A percentile compares a stretch with the other conserved stretches of the same genome.
Conservation (phyloP, 192 early-diverging fungal genomes). For the Linnemannia schmuckeri region DNA sequence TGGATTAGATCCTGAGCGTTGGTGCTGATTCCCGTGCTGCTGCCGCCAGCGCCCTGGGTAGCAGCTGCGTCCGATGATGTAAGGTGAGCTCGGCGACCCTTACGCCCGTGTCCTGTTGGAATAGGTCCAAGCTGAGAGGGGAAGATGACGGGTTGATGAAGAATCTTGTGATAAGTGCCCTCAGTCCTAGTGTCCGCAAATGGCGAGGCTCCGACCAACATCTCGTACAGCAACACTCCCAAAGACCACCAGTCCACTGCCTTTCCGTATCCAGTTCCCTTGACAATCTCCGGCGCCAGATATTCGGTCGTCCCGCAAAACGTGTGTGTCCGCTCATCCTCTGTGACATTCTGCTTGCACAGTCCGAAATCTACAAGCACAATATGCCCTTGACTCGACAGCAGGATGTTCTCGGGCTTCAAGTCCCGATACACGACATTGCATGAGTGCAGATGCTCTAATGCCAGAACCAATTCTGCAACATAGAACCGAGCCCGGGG, state of each 20-base stretch:
- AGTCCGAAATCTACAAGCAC: constrained; percentile 84
- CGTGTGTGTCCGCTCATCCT: constrained; percentile 75
- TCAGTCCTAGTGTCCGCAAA: constrained; percentile 76
- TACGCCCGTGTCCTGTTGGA: background rate
- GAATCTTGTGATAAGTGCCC: constrained; percentile 80
- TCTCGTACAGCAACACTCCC: constrained; percentile 83
- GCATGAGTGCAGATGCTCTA: constrained; percentile 76
- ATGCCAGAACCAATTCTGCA: constrained; percentile 74
- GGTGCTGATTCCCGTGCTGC: constrained; percentile 64
- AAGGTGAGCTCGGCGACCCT: background rate
- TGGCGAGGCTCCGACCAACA: constrained; percentile 77
- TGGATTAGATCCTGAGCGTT: constrained; percentile 80
- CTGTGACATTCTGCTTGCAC: constrained; percentile 74
- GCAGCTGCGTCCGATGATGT: background rate
- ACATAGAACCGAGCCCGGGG: constrained; percentile 77
- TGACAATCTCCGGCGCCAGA: constrained; percentile 88
- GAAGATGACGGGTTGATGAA: constrained; percentile 63
- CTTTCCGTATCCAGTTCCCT: constrained; percentile 76
- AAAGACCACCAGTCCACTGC: constrained; percentile 89
- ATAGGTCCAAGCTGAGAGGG: constrained; percentile 52
- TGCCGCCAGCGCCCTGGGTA: background rate
- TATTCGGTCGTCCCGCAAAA: constrained; percentile 94
- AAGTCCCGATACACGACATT: constrained; percentile 81
- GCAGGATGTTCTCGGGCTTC: constrained; percentile 78
- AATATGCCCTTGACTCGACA: constrained; percentile 78